Evolutionary conservation across 2,329 filamentous ascomycete species (phyloP).

Genomic region (Penicillium sp.): DNA sequence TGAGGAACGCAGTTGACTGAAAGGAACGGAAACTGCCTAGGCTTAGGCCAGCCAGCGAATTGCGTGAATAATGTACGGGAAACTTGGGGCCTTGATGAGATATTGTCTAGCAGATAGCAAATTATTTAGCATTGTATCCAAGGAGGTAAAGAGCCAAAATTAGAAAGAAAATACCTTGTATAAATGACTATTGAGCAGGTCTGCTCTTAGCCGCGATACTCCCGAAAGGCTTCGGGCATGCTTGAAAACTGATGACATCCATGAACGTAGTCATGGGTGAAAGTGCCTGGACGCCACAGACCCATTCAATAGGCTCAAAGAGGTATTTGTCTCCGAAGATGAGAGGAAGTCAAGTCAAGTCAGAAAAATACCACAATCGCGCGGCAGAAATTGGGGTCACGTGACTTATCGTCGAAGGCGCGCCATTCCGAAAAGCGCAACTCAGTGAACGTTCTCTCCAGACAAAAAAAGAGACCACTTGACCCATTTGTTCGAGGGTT

Average conservation of each 20-base stretch:
- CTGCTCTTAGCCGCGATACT: conserved; percentile 36
- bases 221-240: conserved; percentile 39
- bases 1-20: background rate
- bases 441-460: conserved; percentile 3
- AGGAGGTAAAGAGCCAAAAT: background rate
- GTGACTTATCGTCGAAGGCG: conserved; percentile 34
- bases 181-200: conserved; percentile 28
- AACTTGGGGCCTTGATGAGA: background rate
- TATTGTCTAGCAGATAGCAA: background rate
- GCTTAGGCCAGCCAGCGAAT: background rate
- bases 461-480: conserved; percentile 1
- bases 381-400: conserved; percentile 34
- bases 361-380: conserved; percentile 9
- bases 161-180: conserved; percentile 14
- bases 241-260: conserved; percentile 44
- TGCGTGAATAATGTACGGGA: background rate
- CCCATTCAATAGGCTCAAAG: conserved; percentile 10
- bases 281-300: conserved; percentile 14
- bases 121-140: background rate
- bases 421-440: conserved; percentile 31
- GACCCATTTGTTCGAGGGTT: conserved; percentile 2
- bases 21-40: conserved; percentile 1
- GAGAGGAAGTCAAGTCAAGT: conserved; percentile 1
- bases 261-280: conserved; percentile 36
- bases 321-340: background rate